Conservation (phyloP, 176 grass and related monocot genomes). For the Bonia amplexicaulis region DNA sequence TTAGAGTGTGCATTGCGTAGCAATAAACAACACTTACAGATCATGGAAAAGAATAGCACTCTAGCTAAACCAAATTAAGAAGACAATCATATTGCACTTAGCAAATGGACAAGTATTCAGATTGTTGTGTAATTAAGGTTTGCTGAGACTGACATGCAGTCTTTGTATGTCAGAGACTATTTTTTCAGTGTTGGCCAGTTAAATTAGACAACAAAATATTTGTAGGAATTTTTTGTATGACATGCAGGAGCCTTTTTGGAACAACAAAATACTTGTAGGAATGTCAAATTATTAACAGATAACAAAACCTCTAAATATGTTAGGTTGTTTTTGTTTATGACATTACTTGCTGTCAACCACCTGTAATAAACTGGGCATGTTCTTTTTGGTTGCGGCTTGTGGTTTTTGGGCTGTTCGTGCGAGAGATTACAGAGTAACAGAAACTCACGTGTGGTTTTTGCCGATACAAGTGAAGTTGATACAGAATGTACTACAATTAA, state of each 20-base stretch:
- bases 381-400: no score
- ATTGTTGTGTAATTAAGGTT: conserved; percentile 1
- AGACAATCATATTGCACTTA: not conserved
- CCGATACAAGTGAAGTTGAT: no score
- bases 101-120: not conserved
- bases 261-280: not conserved
- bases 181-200: not conserved
- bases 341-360: not conserved
- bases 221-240: not conserved
- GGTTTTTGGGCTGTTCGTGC: no score
- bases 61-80: conserved; percentile 14
- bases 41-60: not conserved
- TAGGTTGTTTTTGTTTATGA: not conserved
- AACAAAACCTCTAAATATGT: not conserved
- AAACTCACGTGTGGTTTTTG: no score
- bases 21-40: conserved; percentile 11
- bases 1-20: not conserved
- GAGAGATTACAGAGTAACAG: no score
- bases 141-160: not conserved
- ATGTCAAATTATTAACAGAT: conserved; percentile 1
- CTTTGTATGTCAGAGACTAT: not conserved
- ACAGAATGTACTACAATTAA: no score
- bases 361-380: not conserved
- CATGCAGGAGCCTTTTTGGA: not conserved
- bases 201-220: conserved; percentile 13